These are phyloP conservation scores for Haematococcus sp. DNA, from an alignment of 139 green algal genomes.

Conservation along the genomic window DNA sequence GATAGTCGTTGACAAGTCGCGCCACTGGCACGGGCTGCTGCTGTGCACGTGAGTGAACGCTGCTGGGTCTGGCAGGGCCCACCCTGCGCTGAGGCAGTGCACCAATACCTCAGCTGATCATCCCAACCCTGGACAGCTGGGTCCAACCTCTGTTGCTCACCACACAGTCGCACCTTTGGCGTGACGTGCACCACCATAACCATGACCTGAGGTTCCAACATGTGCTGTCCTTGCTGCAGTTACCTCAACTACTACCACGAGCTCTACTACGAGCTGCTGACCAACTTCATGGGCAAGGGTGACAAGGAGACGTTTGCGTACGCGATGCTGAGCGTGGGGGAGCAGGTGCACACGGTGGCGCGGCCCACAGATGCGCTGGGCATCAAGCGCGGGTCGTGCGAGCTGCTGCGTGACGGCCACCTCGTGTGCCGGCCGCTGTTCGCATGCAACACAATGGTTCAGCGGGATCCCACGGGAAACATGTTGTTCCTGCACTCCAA, in stretches of 20 bases:
- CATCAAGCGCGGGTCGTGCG: conserved; percentile 12
- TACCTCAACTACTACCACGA: conserved; percentile 45
- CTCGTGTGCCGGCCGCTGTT: conserved; percentile 23
- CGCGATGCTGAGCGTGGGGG: conserved; percentile 19
- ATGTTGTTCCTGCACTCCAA: conserved; percentile 51
- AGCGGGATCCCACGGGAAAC: conserved; percentile 8
- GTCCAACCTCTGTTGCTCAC: too few species aligned
- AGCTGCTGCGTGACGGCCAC: background rate
- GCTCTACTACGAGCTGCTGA: conserved; percentile 48
- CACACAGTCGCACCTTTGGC: too few species aligned
- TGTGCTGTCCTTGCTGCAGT: background rate
- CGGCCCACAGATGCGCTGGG: conserved; percentile 19
- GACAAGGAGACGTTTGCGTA: conserved; percentile 55
- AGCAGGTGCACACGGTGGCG: conserved; percentile 20
- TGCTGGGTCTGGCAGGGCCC: too few species aligned
- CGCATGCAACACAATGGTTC: conserved; percentile 49
- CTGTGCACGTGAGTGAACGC: conserved; percentile 4
- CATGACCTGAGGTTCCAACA: too few species aligned
- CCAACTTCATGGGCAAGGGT: conserved; percentile 48
- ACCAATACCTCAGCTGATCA: too few species aligned
- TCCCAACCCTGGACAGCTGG: too few species aligned
- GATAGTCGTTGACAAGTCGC: conserved; percentile 58
- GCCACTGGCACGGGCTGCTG: conserved; percentile 50
- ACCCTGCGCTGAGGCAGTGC: too few species aligned
- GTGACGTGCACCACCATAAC: too few species aligned